phyloP scores from a whole-genome alignment of 108 stramenopile species.

The Aureococcus anophagefferens region DNA sequence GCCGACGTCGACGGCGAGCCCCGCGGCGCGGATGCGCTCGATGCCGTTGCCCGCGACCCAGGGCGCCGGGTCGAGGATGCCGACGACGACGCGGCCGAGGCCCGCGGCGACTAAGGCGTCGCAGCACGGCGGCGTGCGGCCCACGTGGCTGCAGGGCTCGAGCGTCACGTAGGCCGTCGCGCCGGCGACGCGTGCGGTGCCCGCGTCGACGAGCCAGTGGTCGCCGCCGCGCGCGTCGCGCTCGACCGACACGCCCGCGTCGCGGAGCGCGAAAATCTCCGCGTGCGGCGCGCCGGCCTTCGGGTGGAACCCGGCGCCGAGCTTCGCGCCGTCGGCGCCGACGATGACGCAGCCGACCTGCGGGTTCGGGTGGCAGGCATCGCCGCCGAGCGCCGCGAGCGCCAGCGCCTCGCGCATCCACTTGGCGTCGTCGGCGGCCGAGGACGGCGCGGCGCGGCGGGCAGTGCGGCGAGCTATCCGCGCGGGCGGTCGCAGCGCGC shows the following conservation, averaged over 20 bases:
- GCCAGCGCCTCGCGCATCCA: not conserved
- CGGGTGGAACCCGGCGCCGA: not conserved
- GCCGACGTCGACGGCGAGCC: not conserved
- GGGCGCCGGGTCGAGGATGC: not conserved
- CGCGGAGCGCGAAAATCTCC: not conserved
- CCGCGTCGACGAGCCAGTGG: not conserved
- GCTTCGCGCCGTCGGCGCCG: not conserved
- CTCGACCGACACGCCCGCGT: not conserved
- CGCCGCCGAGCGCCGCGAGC: not conserved
- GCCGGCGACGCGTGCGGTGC: not conserved
- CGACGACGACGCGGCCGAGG: not conserved
- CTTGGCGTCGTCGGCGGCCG: not conserved
- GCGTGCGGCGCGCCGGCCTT: not conserved
- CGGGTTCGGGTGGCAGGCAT: not conserved
- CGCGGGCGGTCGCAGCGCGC: no score
- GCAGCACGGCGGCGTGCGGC: not conserved
- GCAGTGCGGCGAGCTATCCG: no score
- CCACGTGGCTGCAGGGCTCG: not conserved
- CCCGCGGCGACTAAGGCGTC: not conserved
- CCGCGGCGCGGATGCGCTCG: not conserved
- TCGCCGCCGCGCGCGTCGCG: not conserved
- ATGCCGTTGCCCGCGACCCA: not conserved
- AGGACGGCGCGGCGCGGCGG: no score
- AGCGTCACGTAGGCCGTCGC: not conserved
- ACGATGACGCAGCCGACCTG: not conserved